Base-by-base conservation (phyloP, 805 yeast species). In the Metschnikowia sp. region DNA sequence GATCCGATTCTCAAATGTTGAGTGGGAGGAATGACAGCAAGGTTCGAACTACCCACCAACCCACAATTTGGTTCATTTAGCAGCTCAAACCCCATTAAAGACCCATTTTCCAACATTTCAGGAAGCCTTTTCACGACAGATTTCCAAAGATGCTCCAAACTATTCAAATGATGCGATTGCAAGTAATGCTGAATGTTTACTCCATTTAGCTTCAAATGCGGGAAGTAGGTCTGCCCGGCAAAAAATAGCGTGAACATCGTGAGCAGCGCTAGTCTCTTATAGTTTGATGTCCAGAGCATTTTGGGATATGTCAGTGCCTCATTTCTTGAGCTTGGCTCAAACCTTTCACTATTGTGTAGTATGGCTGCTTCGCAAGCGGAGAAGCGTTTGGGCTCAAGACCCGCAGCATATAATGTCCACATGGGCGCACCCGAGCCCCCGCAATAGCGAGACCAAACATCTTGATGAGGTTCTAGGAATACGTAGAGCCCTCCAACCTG, bases 341-440 rank as follows among this genome's bases (percentile, higher is more conserved):
- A 71, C 29, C 68, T 49, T 6, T 62, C 51, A 39, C 70, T 69
- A 56, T 86, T 83, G 61, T 91, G 96, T 18, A 89, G 62, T 32
- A 88, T 64, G 0, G 97, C 92, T 1, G 96, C 96, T 49, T 86
- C 88, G 4, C 94, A 87, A 2, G 55, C 72, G 1, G 76, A 65
- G 57, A 94, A 88, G n/a, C 78, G 65, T n/a, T 63, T 70, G 0
- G 96, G 96, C 47, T 91, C 80, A 40, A 91, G 68, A 1, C 97
- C 97, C 2, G 92, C 96, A 22, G 94, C 91, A 59, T 86, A 83
- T 4, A 90, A 63, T 0, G 97, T 90, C 97, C 97, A 91, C 59
- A 88, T 58, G 1, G 97, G 97, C 3, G 97, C 96, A 15, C 97
- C 97, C 40, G 88, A 82, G 2, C 97, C 97, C 5, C 97, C 97